Percentiles rank a stretch among this genome's conserved stretches.
Evolutionary conservation across 352 stramenopile species (phyloP).

Genomic region (Phytophthora brassicae): DNA sequence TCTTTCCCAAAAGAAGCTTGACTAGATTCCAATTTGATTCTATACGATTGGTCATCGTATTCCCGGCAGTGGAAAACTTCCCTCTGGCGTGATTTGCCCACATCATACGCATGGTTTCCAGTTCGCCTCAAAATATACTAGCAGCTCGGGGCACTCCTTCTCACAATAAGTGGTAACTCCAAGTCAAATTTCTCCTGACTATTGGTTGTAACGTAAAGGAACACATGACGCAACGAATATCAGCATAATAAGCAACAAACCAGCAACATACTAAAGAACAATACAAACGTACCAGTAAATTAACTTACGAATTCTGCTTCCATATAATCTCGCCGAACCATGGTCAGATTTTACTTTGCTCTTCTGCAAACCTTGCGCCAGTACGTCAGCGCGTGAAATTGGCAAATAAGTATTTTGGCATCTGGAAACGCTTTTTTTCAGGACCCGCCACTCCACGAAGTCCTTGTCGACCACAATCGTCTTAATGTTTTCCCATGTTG

Average conservation of each 20-base stretch:
- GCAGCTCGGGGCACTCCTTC: neutral
- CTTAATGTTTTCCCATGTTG: neutral
- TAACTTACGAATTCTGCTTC: neutral
- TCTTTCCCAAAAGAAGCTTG: slow-evolving; percentile 4
- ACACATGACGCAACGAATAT: neutral
- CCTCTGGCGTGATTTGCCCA: slow-evolving; percentile 3
- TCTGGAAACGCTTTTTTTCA: neutral
- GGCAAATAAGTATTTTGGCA: neutral
- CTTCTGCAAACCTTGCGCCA: neutral
- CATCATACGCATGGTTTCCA: slow-evolving; percentile 9
- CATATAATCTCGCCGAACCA: neutral
- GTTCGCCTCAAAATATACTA: slow-evolving; percentile 2
- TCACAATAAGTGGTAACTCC: neutral
- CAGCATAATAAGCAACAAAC: neutral
- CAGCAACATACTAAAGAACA: neutral
- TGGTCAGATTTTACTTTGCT: neutral
- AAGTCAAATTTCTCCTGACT: neutral
- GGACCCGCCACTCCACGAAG: neutral
- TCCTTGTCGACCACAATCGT: slow-evolving; percentile 16
- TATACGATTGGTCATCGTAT: slow-evolving; percentile 8
- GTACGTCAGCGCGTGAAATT: neutral
- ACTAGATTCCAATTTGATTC: slow-evolving; percentile 17
- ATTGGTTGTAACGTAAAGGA: neutral
- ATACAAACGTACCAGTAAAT: neutral
- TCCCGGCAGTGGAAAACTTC: slow-evolving; percentile 6